Evolutionary conservation across 108 stramenopile genomes (phyloP), one percentile per base, ranked within the genome.

Genomic region (Cyclotella sp.): DNA sequence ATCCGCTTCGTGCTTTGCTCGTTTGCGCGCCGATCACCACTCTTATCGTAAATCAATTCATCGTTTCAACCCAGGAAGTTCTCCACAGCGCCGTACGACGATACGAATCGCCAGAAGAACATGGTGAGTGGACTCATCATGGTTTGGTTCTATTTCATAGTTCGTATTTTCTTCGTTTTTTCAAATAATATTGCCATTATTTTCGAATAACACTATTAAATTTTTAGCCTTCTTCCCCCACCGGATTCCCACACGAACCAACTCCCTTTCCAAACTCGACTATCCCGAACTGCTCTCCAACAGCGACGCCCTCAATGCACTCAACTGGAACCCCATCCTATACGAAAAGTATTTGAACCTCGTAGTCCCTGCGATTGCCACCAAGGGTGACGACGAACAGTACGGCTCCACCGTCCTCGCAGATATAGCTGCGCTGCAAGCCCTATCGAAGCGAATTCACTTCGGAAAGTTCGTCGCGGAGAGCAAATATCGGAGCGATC

Each of bases 381-480:
- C 90, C 40, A 71, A 84, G 21, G 98, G 98, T 19, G 98, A 98
- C 67, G 99, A 99, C 75, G 97, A 97, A 72, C 98, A 99, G 84
- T 90, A 99, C 75, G 99, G 99, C 21, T 95, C 93, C 14, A 88
- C 91, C 0, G 94, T 95, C 18, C 62, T 98, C 22, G 72, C 84
- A 43, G 99, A 99, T 75, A 94, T 98, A 70, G 92, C 91, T 0
- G 87, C 86, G 18, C 70, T 97, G 47, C 98, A 98, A 72, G 98
- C 98, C 11, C 73, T 99, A 29, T 88, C 86, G 27, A 88, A 92
- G 60, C 84, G 99, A 58, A 92, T 98, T 39, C 99, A 99, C 74
- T 97, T 94, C 61, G 99, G 99, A 28, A 98, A 98, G 72, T 98
- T 98, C 81, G 98, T 98, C 2, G 98, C 98, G 0, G 98, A 99